Evolutionary conservation across 116 monocot species (phyloP), one percentile per base, ranked within the genome.

Genomic region (Posidonia oceanica): DNA sequence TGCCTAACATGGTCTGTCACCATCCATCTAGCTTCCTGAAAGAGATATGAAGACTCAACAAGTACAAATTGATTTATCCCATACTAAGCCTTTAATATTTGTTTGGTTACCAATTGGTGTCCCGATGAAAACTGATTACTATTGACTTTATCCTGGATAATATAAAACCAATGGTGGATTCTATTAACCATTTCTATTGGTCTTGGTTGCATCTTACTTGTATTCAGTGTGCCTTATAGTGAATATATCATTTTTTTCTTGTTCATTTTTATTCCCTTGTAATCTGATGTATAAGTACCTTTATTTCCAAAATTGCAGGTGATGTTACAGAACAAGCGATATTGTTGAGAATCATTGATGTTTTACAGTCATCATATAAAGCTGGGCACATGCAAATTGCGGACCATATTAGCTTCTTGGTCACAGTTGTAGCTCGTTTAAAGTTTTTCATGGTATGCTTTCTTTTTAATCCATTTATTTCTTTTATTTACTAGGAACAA

Each of bases 311-410:
- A 52, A 18, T 44, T 81, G 64, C 72, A 89, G 85, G 77, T 81
- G 39, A 69, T 61, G 66, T 67, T 64, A 64, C 81, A 76, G 81
- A 85, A 51, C 74, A 76, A 36, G 1, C 16, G 55, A 72, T 80
- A 41, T 22, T 76, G 66, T 64, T 83, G 63, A 85, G 83, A 61
- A 82, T 85, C 17, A 36, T 83, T 52, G 85, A 85, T 72, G 80
- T 90, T 78, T 64, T 94, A 39, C 71, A 83, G 38, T 85, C 87
- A 3, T 68, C 84, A 55, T 94, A 85, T 75, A 85, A 75, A 82
- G 74, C 76, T 63, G 85, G 87, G 41, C 83, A 67, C 70, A 54
- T 85, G 59, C 75, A 78, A 29, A 79, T 90, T 17, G 67, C 80
- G 39, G 82, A 85, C 20, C 65, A 83, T 48, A 74, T 89, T 70